Base-by-base conservation (phyloP, 2,329 filamentous ascomycete genomes). In the Cladosporium sp. region DNA sequence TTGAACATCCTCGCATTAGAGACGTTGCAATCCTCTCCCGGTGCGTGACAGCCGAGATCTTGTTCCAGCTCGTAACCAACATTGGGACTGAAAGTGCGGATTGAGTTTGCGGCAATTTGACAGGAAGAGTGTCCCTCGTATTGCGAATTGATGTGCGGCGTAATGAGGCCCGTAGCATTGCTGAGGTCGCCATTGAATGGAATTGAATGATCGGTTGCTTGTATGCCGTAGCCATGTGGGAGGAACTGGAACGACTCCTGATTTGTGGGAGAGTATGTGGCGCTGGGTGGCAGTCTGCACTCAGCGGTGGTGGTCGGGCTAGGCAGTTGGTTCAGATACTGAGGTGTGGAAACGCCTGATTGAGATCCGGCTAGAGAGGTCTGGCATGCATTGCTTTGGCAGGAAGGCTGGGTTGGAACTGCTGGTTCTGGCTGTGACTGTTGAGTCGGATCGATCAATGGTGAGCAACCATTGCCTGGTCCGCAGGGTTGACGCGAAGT, bases 21-120 rank as follows among this genome's bases (percentile, higher is more conserved):
- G n/a, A 79, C 74, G 20, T 75, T 70, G 56, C 75, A 80, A 39
- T 78, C 72, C 56, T 71, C 69, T 8, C 67, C 70, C 9, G 54
- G 54, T 25, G 69, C 64, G 5, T 61, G 65, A 30, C 75, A 79
- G 20, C 76, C 76, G 4, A 80, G 65, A 8, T 76, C 75, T 15
- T 65, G 64, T 40, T 75, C 74, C 6, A 79, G 61, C 14, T 73
- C 70, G 6, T 70, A 64, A 0, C 70, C 73, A 20, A 73, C 68
- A 12, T 74, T 70, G 3, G 71, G 69, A 34, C 74, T 70, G 72
- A 80, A 76, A 6, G 67, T 73, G 14, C 75, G 73, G 30, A 80
- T 78, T 42, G 79, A 75, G 50, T 77, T 75, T 11, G 77, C 72
- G 17, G 77, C 77, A 59, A 74, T 70, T 17, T 76, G 66, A 55